phyloP scores from a whole-genome alignment of 2,329 filamentous ascomycete genomes.

The Clonostachys rhizophaga region DNA sequence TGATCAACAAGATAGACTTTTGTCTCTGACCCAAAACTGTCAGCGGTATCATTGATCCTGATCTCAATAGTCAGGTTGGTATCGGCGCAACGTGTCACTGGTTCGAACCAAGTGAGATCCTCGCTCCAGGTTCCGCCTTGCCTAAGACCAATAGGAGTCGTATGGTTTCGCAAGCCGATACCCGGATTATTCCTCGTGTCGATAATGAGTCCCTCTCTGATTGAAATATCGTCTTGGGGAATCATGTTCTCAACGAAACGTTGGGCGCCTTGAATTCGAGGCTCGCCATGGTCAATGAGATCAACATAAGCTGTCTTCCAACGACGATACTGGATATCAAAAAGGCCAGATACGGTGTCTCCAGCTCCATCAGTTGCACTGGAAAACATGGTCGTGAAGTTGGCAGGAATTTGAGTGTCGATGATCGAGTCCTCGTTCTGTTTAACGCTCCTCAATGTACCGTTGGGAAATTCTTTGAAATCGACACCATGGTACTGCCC shows the following conservation, averaged over 20 bases:
- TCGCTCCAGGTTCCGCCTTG: slow-evolving; percentile 37
- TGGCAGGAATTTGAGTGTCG: slow-evolving; percentile 19
- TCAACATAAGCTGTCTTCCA: slow-evolving; percentile 9
- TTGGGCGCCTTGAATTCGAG: slow-evolving; percentile 16
- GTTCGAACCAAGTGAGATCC: slow-evolving; percentile 40
- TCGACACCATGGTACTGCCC: background rate
- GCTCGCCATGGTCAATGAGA: slow-evolving; percentile 19
- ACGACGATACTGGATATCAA: slow-evolving; percentile 30
- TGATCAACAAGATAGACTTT: no score
- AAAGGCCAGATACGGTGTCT: slow-evolving; percentile 30
- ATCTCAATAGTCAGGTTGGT: slow-evolving; percentile 37
- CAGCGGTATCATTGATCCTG: slow-evolving; percentile 8
- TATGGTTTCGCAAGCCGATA: slow-evolving; percentile 40
- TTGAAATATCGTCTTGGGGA: slow-evolving; percentile 6
- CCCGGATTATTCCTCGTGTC: slow-evolving; percentile 29
- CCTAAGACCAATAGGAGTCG: slow-evolving; percentile 18
- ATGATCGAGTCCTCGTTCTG: slow-evolving; percentile 1
- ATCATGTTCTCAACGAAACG: slow-evolving; percentile 22
- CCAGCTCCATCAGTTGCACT: slow-evolving; percentile 20
- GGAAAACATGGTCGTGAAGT: slow-evolving; percentile 25
- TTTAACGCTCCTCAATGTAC: no score
- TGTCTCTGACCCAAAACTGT: no score
- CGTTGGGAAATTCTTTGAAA: background rate
- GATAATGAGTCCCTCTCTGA: slow-evolving; percentile 37
- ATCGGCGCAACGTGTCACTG: slow-evolving; percentile 35